Evolutionary conservation across 2,329 filamentous ascomycete genomes (phyloP).

Genomic region (Ophiostoma novo-ulmi): DNA sequence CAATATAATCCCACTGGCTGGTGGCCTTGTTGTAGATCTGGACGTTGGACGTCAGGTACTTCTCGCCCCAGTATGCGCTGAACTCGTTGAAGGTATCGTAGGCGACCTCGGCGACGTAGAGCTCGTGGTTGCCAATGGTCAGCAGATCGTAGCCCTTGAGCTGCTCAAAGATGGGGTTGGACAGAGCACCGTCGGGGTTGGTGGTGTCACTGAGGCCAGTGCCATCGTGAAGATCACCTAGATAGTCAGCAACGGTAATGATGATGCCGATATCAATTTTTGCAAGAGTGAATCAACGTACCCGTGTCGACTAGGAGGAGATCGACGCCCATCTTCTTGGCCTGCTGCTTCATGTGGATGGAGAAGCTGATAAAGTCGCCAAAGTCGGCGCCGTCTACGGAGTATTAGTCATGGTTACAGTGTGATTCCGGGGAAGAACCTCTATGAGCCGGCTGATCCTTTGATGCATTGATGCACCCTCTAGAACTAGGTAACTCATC

Average conservation of each 20-base stretch:
- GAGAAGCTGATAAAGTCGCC: constrained; percentile 60
- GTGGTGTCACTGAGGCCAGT: constrained; percentile 59
- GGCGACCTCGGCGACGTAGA: constrained; percentile 57
- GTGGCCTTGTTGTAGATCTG: constrained; percentile 40
- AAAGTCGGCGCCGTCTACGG: constrained; percentile 55
- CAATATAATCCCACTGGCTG: constrained; percentile 40
- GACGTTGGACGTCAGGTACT: constrained; percentile 44
- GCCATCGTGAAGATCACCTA: constrained; percentile 59
- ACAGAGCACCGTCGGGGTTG: constrained; percentile 49
- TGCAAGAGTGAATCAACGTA: constrained; percentile 27
- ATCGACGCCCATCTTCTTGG: constrained; percentile 53
- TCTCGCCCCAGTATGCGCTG: constrained; percentile 49
- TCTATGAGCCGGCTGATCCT: not conserved
- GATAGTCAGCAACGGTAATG: not conserved
- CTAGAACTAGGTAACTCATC: not conserved
- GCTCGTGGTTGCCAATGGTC: constrained; percentile 55
- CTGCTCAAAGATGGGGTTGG: constrained; percentile 44
- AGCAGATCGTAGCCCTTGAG: constrained; percentile 40
- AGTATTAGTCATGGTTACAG: not conserved
- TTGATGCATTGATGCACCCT: not conserved
- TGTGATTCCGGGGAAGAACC: not conserved
- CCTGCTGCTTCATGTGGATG: constrained; percentile 55
- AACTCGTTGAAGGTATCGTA: constrained; percentile 58
- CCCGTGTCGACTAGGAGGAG: constrained; percentile 57
- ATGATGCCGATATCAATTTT: not conserved